Evolutionary conservation across 2,329 filamentous ascomycete genomes (phyloP).

Genomic region (Fusarium verticillioides): DNA sequence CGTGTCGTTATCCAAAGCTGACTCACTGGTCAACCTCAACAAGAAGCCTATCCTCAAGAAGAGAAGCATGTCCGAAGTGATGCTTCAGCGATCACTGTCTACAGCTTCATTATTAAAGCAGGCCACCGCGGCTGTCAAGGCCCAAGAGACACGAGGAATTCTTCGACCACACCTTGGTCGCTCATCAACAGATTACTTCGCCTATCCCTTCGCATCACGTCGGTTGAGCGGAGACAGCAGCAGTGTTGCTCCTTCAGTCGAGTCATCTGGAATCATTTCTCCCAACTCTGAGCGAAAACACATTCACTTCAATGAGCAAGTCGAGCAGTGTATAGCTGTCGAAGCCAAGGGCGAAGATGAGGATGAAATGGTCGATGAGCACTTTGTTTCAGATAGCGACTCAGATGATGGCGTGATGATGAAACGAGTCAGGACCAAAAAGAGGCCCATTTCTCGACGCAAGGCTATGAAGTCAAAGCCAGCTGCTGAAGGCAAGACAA

Average conservation of each 20-base stretch:
- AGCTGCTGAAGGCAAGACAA: slow-evolving; percentile 78
- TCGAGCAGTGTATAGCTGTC: slow-evolving; percentile 94
- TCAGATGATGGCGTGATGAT: slow-evolving; percentile 88
- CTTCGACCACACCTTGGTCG: slow-evolving; percentile 68
- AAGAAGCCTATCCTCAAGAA: slow-evolving; percentile 98
- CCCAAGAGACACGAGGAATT: slow-evolving; percentile 72
- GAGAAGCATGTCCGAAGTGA: slow-evolving; percentile 93
- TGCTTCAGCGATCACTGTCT: slow-evolving; percentile 89
- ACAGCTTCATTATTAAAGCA: slow-evolving; percentile 90
- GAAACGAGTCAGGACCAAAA: slow-evolving; percentile 71
- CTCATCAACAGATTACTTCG: slow-evolving; percentile 75
- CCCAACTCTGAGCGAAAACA: slow-evolving; percentile 78
- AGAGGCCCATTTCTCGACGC: slow-evolving; percentile 60
- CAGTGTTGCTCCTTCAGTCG: slow-evolving; percentile 69
- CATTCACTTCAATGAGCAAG: slow-evolving; percentile 96
- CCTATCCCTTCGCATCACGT: slow-evolving; percentile 71
- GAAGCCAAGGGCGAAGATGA: slow-evolving; percentile 84
- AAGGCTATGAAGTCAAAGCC: slow-evolving; percentile 54
- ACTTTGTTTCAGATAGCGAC: slow-evolving; percentile 68
- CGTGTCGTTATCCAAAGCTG: slow-evolving; percentile 61
- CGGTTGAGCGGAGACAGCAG: slow-evolving; percentile 72
- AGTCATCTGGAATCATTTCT: slow-evolving; percentile 75
- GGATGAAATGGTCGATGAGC: slow-evolving; percentile 70
- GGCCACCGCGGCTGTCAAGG: slow-evolving; percentile 85
- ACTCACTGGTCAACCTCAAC: slow-evolving; percentile 71